Conservation (phyloP, 179 eudicot genomes). For the Silene noctiflora region DNA sequence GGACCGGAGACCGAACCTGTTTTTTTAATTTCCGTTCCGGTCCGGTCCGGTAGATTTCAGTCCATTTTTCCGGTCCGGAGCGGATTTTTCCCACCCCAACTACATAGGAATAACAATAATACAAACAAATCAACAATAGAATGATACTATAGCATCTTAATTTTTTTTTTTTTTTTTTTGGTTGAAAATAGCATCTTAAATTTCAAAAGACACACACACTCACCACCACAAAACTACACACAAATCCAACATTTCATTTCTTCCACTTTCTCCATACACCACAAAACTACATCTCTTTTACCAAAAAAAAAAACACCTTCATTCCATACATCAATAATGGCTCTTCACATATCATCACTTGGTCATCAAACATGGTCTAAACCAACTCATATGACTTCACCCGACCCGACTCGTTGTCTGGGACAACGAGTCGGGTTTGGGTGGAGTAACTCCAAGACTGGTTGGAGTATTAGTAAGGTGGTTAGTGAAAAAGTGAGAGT, state of each 20-base stretch:
- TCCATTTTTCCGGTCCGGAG: too few relatives aligned
- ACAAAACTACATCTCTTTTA: background rate
- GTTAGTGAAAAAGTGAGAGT: slow-evolving; percentile 20
- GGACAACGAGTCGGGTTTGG: slow-evolving; percentile 10
- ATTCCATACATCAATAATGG: slow-evolving; percentile 18
- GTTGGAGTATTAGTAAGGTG: slow-evolving; percentile 7
- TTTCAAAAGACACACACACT: background rate
- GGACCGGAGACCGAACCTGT: too few relatives aligned
- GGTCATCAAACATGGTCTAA: slow-evolving; percentile 31
- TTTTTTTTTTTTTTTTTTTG: too few relatives aligned
- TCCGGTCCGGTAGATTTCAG: too few relatives aligned
- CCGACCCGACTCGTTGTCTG: slow-evolving; percentile 7
- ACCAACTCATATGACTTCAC: slow-evolving; percentile 27
- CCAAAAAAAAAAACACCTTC: background rate
- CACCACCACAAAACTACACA: slow-evolving; percentile 2
- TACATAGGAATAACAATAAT: too few relatives aligned
- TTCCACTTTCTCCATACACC: background rate
- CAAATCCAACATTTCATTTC: background rate
- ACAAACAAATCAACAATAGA: background rate
- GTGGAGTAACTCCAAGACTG: background rate
- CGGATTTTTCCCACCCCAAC: too few relatives aligned
- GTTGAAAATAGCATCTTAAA: too few relatives aligned
- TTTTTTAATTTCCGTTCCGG: too few relatives aligned
- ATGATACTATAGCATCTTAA: background rate
- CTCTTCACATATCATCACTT: slow-evolving; percentile 32